Conservation (phyloP, 257 asterid species). For the Penstemon barbatus region DNA sequence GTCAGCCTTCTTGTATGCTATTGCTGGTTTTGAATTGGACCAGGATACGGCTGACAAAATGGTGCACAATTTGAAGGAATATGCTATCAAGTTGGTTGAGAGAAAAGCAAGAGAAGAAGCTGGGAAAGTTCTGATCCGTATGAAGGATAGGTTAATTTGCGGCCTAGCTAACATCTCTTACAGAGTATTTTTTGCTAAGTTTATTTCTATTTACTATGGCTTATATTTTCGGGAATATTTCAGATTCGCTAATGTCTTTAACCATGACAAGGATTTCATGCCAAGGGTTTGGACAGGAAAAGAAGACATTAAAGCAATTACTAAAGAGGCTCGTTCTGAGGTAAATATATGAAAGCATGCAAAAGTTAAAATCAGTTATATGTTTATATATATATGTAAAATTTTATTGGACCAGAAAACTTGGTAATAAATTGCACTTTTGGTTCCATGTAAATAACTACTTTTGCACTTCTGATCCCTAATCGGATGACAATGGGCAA, state of each 20-base stretch:
- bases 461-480: no score
- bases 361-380: background rate
- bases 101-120: constrained; percentile 65
- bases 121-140: constrained; percentile 54
- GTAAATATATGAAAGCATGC: constrained; percentile 32
- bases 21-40: constrained; percentile 58
- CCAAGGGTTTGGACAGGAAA: constrained; percentile 80
- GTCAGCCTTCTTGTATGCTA: constrained; percentile 40
- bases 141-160: constrained; percentile 59
- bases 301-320: constrained; percentile 60
- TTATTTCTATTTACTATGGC: constrained; percentile 3
- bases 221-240: constrained; percentile 13
- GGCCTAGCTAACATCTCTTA: no score
- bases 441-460: no score
- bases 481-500: no score
- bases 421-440: no score
- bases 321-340: constrained; percentile 57
- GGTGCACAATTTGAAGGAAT: constrained; percentile 46
- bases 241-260: constrained; percentile 58
- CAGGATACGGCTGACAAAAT: constrained; percentile 38
- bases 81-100: constrained; percentile 47
- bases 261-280: constrained; percentile 58
- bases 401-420: no score
- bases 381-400: no score
- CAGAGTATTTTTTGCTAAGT: no score